Conservation (phyloP, 2,329 filamentous ascomycete genomes). For the Epichloe hybrida region DNA sequence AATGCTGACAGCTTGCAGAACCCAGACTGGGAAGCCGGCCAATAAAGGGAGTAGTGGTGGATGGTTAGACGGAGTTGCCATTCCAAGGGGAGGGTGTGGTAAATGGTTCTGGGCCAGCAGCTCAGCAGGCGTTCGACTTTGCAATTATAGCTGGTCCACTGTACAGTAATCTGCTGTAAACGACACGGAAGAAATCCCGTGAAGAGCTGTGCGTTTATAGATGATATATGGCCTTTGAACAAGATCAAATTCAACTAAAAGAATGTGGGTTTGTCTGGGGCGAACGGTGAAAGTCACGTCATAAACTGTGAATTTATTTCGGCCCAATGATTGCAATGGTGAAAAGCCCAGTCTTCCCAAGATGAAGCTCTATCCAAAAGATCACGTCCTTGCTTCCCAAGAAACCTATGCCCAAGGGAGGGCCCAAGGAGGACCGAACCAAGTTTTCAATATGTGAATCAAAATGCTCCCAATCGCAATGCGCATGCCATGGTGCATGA, state of each 20-base stretch:
- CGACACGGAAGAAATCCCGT: background rate
- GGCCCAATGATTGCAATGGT: background rate
- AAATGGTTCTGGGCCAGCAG: conserved; percentile 1
- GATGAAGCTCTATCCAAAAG: background rate
- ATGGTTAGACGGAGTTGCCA: too few species aligned
- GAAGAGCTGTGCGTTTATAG: conserved; percentile 13
- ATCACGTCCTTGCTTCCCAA: background rate
- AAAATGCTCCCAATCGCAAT: background rate
- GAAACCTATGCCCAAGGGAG: background rate
- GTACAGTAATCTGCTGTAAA: conserved; percentile 17
- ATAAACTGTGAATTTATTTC: background rate
- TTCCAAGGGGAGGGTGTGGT: too few species aligned
- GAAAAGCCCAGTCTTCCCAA: background rate
- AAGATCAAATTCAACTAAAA: background rate
- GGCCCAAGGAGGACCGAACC: background rate
- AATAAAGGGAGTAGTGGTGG: conserved; percentile 16
- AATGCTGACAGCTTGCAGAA: conserved; percentile 19
- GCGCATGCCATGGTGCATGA: background rate
- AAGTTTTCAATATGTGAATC: background rate
- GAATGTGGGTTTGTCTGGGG: too few species aligned
- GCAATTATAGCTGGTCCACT: conserved; percentile 12
- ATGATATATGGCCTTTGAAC: conserved; percentile 11
- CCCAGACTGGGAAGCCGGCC: conserved; percentile 26
- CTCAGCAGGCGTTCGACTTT: background rate
- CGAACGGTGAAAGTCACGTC: too few species aligned